Evolutionary conservation across 2,329 filamentous ascomycete species (phyloP), one percentile per base, ranked within the genome.

Genomic region (Sclerotinia nivalis): DNA sequence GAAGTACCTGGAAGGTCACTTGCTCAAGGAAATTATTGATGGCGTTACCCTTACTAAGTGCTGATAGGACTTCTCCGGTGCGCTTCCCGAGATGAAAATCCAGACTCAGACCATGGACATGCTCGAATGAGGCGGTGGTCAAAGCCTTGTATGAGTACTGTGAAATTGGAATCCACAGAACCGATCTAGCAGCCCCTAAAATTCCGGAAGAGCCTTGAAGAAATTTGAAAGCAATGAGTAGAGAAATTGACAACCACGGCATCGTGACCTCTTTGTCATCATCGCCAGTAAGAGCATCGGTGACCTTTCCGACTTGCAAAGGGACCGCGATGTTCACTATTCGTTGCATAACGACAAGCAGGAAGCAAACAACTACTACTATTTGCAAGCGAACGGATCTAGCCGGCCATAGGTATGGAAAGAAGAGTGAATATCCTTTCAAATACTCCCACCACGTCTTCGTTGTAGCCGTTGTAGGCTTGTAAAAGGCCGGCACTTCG

Each of bases 11-110:
- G 78, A 99, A 99, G 0, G 95, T 98, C 74, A 97, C 89, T 80
- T 97, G 93, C 81, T 98, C 96, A 69, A 99, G 86, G 79, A 99
- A 99, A 8, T 91, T 93, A 78, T 98, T 98, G 83, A 99, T 97
- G 4, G 95, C 92, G 71, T 91, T 94, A 59, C 96, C 96, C 80
- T 99, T 99, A 82, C 96, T 97, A 73, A 99, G 85, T 0, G 96
- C 96, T 20, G 95, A 98, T 22, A 98, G 84, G 13, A 99, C 93
- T 81, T 99, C 96, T 72, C 96, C 96, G 0, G 96, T 99, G 77
- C 95, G 93, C 82, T 99, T 99, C 66, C 93, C 93, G 4, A 98
- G 87, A 78, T 99, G 96, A 77, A 99, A 99, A 79, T 98, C 96
- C 74, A 98, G 86, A 80, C 94, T 97, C 47, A 99, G 88, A 65